Base-by-base conservation (phyloP, 768 basidiomycete genomes). In the Pulveroboletus sp. region DNA sequence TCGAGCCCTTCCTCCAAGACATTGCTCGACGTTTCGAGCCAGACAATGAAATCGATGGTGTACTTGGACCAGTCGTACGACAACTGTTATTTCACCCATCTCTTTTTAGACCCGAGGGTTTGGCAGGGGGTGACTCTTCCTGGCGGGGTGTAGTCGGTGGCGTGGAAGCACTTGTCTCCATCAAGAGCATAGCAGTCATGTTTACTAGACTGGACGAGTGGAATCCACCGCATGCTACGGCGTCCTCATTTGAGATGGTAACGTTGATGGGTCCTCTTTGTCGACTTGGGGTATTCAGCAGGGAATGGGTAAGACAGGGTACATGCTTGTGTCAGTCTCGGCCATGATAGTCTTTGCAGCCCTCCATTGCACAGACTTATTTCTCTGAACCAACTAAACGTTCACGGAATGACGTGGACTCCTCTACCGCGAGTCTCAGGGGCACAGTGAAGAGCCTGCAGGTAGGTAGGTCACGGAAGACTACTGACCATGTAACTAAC, bases 101-200 rank as follows among this genome's bases (percentile, higher is more conserved):
- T 15, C 73, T 89, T 10, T 78, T 77, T 61, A 69, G 80, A 38
- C 77, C 78, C 3, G 86, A 86, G 63, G 87, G 89, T 24, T 69
- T 91, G 38, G 80, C 78, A 21, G 86, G 85, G 38, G 79, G 81
- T 9, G 87, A 89, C 61, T 73, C 84, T 24, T 79, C 78, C 53
- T 99, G 96, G 96, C 77, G 94, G n/a, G 82, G 83, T 24, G 83
- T 92, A 15, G 67, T 94, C 10, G 77, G 83, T 43, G 95, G 91
- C 3, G 64, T 98, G 44, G 89, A 89, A 59, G 80, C 80, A 8
- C 75, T 99, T 28, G 81, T 87, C 2, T 81, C 84, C 52, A 73
- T 92, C 61, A 97, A 95, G 72, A 73, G 79, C 47, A 83, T 97
- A 47, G 95, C 94, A 15, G 68, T 73, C 3, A 83, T 91, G 83